These are phyloP conservation scores for Gymnopilus junonius DNA, from an alignment of 768 basidiomycete species.

Conservation along the genomic window DNA sequence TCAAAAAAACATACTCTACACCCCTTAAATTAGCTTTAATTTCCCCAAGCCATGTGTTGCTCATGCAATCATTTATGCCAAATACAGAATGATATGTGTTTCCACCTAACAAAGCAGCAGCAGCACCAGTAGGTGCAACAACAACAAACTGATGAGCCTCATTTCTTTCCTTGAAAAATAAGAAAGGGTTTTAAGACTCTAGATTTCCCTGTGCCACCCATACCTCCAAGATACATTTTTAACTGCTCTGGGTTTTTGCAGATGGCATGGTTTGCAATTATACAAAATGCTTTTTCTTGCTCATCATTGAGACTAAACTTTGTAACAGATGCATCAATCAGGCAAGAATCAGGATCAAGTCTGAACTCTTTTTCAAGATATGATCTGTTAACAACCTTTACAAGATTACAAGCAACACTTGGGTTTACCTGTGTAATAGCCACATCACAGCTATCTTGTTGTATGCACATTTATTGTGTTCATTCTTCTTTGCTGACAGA, in stretches of 20 bases:
- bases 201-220: slow-evolving; percentile 39
- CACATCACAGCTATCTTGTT: not conserved
- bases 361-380: slow-evolving; percentile 23
- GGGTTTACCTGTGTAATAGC: not conserved
- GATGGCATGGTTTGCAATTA: slow-evolving; percentile 32
- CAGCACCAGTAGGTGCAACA: slow-evolving; percentile 19
- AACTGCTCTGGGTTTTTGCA: slow-evolving; percentile 20
- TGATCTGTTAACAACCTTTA: slow-evolving; percentile 28
- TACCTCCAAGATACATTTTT: slow-evolving; percentile 36
- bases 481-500: slow-evolving; percentile 8
- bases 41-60: slow-evolving; percentile 16
- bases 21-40: slow-evolving; percentile 17
- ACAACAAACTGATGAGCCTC: slow-evolving; percentile 23
- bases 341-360: not conserved
- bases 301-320: slow-evolving; percentile 30
- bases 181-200: slow-evolving; percentile 32
- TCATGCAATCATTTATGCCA: slow-evolving; percentile 9
- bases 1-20: slow-evolving; percentile 32
- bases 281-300: slow-evolving; percentile 34
- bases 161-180: slow-evolving; percentile 23
- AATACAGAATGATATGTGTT: slow-evolving; percentile 16
- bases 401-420: slow-evolving; percentile 5
- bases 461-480: not conserved
- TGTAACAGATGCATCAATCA: slow-evolving; percentile 5
- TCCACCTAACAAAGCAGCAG: slow-evolving; percentile 17